Evolutionary conservation across 2,329 filamentous ascomycete genomes (phyloP), one percentile per base, ranked within the genome.

Genomic region (Leptographium radiaticola): DNA sequence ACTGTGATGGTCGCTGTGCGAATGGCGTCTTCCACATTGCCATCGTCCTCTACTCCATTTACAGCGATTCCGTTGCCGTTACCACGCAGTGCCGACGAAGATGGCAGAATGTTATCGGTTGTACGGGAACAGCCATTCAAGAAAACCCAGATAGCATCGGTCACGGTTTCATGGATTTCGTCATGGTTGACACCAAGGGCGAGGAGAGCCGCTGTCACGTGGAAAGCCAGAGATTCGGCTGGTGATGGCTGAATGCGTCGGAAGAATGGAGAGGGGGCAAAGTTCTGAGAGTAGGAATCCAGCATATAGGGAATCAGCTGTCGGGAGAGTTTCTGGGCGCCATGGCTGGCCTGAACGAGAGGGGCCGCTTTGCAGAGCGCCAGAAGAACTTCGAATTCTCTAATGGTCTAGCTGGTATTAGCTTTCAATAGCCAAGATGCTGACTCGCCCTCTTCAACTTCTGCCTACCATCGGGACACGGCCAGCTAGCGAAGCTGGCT

Each of bases 321-420:
- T 38, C 77, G 75, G n/a, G 84, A 79, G 42, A 98, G 79, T 62
- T 82, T 85, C 62, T 87, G 81, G 33, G 89, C 90, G 64, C 86
- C 85, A 57, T 87, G 80, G 44, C 73, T 68, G 47, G 81, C 83
- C 52, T 83, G 76, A 31, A 97, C 76, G 30, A 81, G 77, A 5
- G 89, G 85, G 4, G 90, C 88, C 52, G 91, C 88, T 70, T 90
- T 91, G 74, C 91, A 97, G 31, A 98, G 76, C 45, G 93, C 89
- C 31, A 97, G 72, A 31, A 98, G 77, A 52, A 95, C 87, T 67
- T 98, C 91, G 61, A 95, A 84, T 73, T 98, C 94, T 63, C 87
- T 84, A 53, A 90, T 81, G 52, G 84, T 87, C 89, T 94, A 55
- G 9, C 47, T 6, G 13, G 33, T 11, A 18, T 40, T 13, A 52